These are phyloP conservation scores for Gracilaria domingensis DNA, from an alignment of 23 red algal species.

Conservation along the genomic window DNA sequence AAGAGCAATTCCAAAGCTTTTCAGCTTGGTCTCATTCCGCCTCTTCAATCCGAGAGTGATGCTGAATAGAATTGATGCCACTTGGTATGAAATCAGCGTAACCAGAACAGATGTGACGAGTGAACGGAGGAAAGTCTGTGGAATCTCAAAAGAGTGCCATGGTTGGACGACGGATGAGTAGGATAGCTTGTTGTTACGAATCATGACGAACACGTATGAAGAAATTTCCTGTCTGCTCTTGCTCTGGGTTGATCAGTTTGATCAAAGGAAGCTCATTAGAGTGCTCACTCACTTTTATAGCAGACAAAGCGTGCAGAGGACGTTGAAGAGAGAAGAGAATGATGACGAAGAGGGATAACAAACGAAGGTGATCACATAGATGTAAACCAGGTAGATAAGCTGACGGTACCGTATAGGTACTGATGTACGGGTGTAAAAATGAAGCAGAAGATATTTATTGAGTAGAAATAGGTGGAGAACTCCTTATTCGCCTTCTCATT, in stretches of 20 bases:
- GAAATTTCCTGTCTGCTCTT: neutral
- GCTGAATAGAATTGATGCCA: constrained; percentile 5
- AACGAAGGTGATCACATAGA: too few species aligned
- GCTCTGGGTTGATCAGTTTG: neutral
- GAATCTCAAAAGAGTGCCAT: constrained; percentile 27
- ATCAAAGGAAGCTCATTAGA: neutral
- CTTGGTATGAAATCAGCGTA: constrained; percentile 24
- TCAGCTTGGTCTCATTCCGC: constrained; percentile 23
- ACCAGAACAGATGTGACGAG: constrained; percentile 29
- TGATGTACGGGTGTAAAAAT: neutral
- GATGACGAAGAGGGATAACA: neutral
- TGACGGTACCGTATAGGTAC: neutral
- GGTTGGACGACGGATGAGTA: neutral
- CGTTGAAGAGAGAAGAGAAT: neutral
- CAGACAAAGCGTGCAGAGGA: neutral
- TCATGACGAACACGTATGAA: neutral
- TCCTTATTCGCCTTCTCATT: neutral
- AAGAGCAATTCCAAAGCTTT: constrained; percentile 24
- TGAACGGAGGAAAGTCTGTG: constrained; percentile 7
- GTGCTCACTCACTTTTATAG: too few species aligned
- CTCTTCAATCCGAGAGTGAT: constrained; percentile 13
- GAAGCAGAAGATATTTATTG: neutral
- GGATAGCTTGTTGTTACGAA: constrained; percentile 18
- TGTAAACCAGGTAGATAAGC: neutral
- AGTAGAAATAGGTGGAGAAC: neutral